A percentile compares a stretch with the other conserved stretches of the same genome.
phyloP scores from a whole-genome alignment of 2,329 filamentous ascomycete genomes.

The Colletotrichum sp. region DNA sequence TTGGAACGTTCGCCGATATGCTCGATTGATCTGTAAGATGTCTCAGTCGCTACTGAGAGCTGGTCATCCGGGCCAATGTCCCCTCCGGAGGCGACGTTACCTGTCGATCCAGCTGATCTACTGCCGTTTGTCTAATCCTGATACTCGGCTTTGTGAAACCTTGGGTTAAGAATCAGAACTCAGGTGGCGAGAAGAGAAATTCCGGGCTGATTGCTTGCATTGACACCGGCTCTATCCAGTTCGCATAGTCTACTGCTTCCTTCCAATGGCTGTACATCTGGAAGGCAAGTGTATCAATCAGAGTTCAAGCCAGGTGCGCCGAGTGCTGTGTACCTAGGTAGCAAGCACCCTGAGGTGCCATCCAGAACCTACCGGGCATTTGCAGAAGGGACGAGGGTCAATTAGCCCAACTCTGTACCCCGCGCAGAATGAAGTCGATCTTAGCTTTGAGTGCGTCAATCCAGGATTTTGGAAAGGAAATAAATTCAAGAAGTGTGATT shows the following conservation, averaged over 20 bases:
- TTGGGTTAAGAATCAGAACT: neutral
- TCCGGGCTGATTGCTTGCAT: neutral
- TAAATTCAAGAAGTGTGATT: neutral
- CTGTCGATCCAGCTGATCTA: neutral
- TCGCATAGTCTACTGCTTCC: neutral
- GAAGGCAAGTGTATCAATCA: neutral
- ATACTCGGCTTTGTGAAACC: neutral
- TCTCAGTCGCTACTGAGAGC: neutral
- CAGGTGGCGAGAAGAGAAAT: neutral
- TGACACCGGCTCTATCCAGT: neutral
- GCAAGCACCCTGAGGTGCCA: neutral
- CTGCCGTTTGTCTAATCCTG: neutral
- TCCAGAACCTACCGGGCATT: neutral
- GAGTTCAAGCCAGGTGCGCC: neutral
- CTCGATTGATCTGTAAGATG: neutral
- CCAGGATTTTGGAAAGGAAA: neutral
- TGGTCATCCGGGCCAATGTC: neutral
- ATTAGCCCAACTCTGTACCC: neutral
- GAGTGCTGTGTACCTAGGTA: neutral
- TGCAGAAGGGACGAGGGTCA: neutral
- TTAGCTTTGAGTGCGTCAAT: neutral
- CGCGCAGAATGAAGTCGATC: neutral
- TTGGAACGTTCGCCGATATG: neutral
- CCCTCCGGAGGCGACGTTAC: neutral
- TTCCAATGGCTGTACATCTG: neutral